Percentiles rank a stretch among this genome's conserved stretches.
Conservation (phyloP, 2,329 filamentous ascomycete species). For the Neocatenulostroma microsporum region DNA sequence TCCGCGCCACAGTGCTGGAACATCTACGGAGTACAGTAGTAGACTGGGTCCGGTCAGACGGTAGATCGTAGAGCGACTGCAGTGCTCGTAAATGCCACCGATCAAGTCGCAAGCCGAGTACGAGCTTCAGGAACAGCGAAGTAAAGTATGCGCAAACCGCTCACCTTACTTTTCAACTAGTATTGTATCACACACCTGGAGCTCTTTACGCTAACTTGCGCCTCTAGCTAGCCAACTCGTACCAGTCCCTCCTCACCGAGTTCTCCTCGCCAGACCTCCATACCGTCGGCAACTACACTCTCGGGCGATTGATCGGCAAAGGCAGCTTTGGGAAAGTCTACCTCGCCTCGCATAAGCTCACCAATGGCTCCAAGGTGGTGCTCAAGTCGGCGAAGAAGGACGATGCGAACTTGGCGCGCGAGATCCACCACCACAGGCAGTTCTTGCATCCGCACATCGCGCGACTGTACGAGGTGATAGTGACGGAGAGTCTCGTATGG, state of each 20-base stretch:
- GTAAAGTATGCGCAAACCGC: slow-evolving; percentile 22
- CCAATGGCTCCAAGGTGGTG: slow-evolving; percentile 97
- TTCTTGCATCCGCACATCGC: slow-evolving; percentile 97
- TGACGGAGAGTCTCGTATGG: slow-evolving; percentile 93
- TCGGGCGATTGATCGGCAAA: slow-evolving; percentile 89
- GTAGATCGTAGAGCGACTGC: no score
- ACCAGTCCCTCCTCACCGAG: slow-evolving; percentile 93
- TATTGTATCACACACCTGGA: background rate
- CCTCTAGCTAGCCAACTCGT: slow-evolving; percentile 96
- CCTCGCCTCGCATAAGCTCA: slow-evolving; percentile 90
- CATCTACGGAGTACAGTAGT: no score
- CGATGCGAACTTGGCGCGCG: slow-evolving; percentile 88
- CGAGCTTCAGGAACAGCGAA: slow-evolving; percentile 28
- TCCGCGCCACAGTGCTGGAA: no score
- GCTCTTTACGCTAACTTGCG: no score
- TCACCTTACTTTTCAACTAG: slow-evolving; percentile 4
- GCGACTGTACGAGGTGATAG: slow-evolving; percentile 92
- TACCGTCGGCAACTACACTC: slow-evolving; percentile 87
- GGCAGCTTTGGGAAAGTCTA: slow-evolving; percentile 99
- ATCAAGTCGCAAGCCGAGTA: slow-evolving; percentile 28
- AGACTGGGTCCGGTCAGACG: no score
- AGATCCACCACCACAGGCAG: slow-evolving; percentile 97
- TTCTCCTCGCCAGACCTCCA: slow-evolving; percentile 87
- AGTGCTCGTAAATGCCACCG: no score
- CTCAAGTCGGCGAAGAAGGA: slow-evolving; percentile 97